phyloP scores from a whole-genome alignment of 2,329 filamentous ascomycete genomes.

The Scytalidium lignicola region DNA sequence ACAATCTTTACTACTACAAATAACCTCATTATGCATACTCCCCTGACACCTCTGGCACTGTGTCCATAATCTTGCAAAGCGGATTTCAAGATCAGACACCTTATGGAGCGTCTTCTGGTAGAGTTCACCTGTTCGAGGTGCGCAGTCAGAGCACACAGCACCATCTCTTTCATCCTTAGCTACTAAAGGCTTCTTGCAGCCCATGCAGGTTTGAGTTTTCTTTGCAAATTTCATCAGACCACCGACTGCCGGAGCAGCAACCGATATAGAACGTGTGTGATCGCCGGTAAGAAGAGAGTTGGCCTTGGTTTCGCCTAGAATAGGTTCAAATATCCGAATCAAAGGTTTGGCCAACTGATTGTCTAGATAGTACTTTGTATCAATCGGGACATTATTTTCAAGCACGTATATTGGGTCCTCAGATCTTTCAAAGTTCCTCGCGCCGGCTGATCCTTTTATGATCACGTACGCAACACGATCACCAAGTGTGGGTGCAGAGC shows the following conservation, averaged over 20 bases:
- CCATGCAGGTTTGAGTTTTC: constrained; percentile 97
- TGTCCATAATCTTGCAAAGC: constrained; percentile 92
- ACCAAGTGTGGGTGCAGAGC: constrained; percentile 85
- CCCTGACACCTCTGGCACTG: constrained; percentile 97
- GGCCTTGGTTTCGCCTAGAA: constrained; percentile 88
- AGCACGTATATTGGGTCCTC: constrained; percentile 97
- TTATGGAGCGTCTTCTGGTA: constrained; percentile 88
- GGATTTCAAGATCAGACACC: constrained; percentile 85
- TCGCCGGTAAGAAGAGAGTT: constrained; percentile 82
- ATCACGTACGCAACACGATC: constrained; percentile 99
- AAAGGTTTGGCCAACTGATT: constrained; percentile 96
- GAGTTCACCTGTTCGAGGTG: constrained; percentile 79
- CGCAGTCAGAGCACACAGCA: constrained; percentile 84
- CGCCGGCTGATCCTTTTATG: constrained; percentile 80
- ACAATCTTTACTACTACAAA: constrained; percentile 93
- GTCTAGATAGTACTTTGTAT: constrained; percentile 97
- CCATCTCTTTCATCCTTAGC: constrained; percentile 74
- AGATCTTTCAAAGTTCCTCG: constrained; percentile 94
- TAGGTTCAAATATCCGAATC: constrained; percentile 94
- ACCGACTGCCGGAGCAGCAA: constrained; percentile 84
- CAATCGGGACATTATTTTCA: constrained; percentile 95
- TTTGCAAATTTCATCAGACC: constrained; percentile 98
- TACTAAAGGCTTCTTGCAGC: constrained; percentile 92
- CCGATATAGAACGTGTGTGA: constrained; percentile 90
- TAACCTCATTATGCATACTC: constrained; percentile 97